Conservation (phyloP, 169 alveolate genomes). For the Babesia sp. region DNA sequence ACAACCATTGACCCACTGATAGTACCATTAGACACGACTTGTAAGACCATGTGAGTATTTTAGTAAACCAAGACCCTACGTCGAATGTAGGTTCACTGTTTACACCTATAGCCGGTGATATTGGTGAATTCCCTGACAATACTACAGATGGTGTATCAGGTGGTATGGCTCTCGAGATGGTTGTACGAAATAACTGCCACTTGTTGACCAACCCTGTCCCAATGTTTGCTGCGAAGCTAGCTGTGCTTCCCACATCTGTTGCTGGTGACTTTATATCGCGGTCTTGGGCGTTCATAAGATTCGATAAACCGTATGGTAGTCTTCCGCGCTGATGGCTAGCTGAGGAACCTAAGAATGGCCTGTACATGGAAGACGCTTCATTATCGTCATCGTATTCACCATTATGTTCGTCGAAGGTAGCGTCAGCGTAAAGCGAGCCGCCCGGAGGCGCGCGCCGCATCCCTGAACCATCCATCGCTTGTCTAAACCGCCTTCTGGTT, state of each 20-base stretch:
- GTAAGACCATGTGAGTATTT: background rate
- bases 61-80: background rate
- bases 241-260: background rate
- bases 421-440: conserved; percentile 41
- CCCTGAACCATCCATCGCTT: background rate
- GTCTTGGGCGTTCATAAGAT: background rate
- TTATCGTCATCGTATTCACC: conserved; percentile 1
- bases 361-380: conserved; percentile 1
- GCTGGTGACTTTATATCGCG: background rate
- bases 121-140: background rate
- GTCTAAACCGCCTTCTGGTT: background rate
- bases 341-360: conserved; percentile 15
- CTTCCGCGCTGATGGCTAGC: background rate
- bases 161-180: conserved; percentile 10
- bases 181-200: conserved; percentile 24
- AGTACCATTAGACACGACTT: conserved; percentile 5
- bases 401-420: conserved; percentile 48
- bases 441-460: conserved; percentile 4
- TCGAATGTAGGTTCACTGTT: background rate
- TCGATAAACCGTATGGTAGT: conserved; percentile 11
- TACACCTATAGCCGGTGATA: too few relatives aligned
- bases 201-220: conserved; percentile 10
- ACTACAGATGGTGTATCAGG: conserved; percentile 15
- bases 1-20: conserved; percentile 22
- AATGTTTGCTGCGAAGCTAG: conserved; percentile 18